Evolutionary conservation across 2,329 filamentous ascomycete species (phyloP), one percentile per base, ranked within the genome.

Genomic region (Thielaviopsis punctulata): DNA sequence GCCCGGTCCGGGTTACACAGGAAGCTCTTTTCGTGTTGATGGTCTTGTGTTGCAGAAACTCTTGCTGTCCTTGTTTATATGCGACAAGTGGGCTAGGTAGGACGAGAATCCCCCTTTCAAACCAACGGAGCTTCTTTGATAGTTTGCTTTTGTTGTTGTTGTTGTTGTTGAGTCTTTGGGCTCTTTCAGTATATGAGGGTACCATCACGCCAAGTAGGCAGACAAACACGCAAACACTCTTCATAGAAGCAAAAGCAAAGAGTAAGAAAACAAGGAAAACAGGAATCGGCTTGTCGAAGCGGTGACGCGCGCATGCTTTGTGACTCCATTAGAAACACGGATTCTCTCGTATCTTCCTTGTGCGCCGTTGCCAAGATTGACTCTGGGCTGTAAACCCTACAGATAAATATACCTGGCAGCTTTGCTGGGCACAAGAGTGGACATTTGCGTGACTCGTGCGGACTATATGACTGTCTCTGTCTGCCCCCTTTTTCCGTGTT

Each of bases 1-100:
- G 45, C 24, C 45, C 45, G 45, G 45, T 18, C 22, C 45, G 24
- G 45, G 45, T 30, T 48, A 48, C 45, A 48, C 45, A 27, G 25
- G 25, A 5, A 27, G 25, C 10, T 27, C 10, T 27, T n/a, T n/a
- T n/a, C n/a, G n/a, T n/a, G n/a, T n/a, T n/a, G n/a, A n/a, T n/a
- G n/a, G n/a, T n/a, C n/a, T n/a, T n/a, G n/a, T n/a, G n/a, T n/a
- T n/a, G n/a, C n/a, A n/a, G n/a, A n/a, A n/a, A n/a, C n/a, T 15
- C 36, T 15, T 41, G n/a, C 36, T 8, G 13, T 41, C n/a, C n/a
- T 9, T 18, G 5, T 41, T 18, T 41, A 41, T 18, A 41, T 41
- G 36, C 36, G n/a, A 41, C n/a, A 41, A 18, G 10, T 27, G 25
- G 36, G 36, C 18, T 41, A n/a, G n/a, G 36, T 41, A 41, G 15